Percentiles rank a stretch among this genome's conserved stretches.
These are phyloP conservation scores for Coemansia sp. DNA, from an alignment of 192 early-diverging fungal species.

Conservation along the genomic window DNA sequence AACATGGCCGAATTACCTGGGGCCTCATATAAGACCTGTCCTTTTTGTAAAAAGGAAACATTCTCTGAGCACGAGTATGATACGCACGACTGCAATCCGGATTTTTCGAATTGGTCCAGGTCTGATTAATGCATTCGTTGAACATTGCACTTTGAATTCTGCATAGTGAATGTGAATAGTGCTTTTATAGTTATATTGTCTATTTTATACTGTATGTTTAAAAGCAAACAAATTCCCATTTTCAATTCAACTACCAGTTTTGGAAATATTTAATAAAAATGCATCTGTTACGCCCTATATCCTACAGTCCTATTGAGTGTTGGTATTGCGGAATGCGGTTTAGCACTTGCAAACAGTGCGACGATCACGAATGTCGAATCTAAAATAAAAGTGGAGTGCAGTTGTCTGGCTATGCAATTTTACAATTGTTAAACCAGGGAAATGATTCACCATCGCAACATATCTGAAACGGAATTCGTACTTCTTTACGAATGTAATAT, in stretches of 20 bases:
- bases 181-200: background rate
- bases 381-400: too few relatives aligned
- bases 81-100: background rate
- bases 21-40: background rate
- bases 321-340: too few relatives aligned
- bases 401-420: too few relatives aligned
- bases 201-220: background rate
- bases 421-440: too few relatives aligned
- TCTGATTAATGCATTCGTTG: background rate
- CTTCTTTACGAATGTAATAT: too few relatives aligned
- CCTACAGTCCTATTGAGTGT: too few relatives aligned
- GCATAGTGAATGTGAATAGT: background rate
- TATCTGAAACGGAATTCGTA: too few relatives aligned
- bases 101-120: background rate
- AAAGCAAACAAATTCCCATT: background rate
- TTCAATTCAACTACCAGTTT: background rate
- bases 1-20: background rate
- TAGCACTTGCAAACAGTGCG: too few relatives aligned
- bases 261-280: too few relatives aligned
- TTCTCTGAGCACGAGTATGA: background rate
- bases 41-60: background rate
- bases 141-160: background rate
- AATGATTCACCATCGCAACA: too few relatives aligned
- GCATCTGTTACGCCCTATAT: too few relatives aligned
- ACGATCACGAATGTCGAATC: too few relatives aligned